These are phyloP conservation scores for Metarhizium humberi DNA, from an alignment of 2,329 filamentous ascomycete genomes.

Conservation along the genomic window DNA sequence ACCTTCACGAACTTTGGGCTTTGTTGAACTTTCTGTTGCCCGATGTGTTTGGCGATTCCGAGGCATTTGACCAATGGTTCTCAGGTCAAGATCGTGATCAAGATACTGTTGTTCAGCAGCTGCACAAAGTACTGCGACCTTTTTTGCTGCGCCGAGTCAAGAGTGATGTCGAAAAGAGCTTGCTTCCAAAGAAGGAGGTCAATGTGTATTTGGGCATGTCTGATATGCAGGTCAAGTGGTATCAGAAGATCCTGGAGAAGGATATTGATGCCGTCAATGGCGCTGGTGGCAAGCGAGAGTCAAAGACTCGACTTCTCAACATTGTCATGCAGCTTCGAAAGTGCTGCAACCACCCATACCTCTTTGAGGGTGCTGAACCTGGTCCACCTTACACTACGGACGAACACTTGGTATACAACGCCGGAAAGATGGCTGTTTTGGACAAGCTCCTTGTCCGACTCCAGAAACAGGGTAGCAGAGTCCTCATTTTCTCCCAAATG, in stretches of 20 bases:
- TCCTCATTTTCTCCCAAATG: conserved; percentile 99
- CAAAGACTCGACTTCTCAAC: conserved; percentile 91
- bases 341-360: conserved; percentile 96
- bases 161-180: conserved; percentile 93
- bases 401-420: conserved; percentile 86
- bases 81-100: conserved; percentile 83
- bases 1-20: conserved; percentile 95
- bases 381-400: conserved; percentile 97
- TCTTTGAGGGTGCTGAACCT: conserved; percentile 95
- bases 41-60: conserved; percentile 93
- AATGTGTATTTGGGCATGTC: conserved; percentile 98
- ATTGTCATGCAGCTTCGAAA: conserved; percentile 99
- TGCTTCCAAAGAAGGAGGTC: conserved; percentile 93
- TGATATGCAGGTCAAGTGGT: conserved; percentile 99
- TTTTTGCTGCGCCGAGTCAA: conserved; percentile 96
- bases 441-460: conserved; percentile 84
- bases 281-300: conserved; percentile 90
- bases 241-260: conserved; percentile 97
- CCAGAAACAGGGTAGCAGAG: conserved; percentile 77
- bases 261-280: conserved; percentile 98
- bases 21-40: conserved; percentile 95
- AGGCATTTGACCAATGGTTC: conserved; percentile 98
- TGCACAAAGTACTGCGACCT: conserved; percentile 85
- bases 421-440: conserved; percentile 94
- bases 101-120: conserved; percentile 89